Evolutionary conservation across 1,139 yeast genomes (phyloP).

Genomic region (Kluyveromyces sp.): DNA sequence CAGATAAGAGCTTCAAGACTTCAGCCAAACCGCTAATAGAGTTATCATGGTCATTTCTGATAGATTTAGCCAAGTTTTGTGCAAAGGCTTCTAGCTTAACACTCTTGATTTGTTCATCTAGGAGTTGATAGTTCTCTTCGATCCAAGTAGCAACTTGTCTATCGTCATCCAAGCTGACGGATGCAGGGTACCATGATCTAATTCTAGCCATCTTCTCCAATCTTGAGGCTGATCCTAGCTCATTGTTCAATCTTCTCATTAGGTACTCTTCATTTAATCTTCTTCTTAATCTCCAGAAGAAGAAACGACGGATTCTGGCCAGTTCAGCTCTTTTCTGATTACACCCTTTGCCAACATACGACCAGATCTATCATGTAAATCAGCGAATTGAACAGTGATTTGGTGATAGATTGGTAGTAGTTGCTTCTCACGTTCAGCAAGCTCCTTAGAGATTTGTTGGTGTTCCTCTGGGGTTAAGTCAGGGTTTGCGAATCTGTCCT

Average conservation of each 20-base stretch:
- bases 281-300: conserved; percentile 98
- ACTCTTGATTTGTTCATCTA: conserved; percentile 55
- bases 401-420: conserved; percentile 87
- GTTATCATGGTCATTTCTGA: conserved; percentile 48
- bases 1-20: conserved; percentile 49
- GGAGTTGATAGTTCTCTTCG: conserved; percentile 62
- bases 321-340: conserved; percentile 74
- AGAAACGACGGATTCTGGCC: conserved; percentile 90
- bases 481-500: conserved; percentile 47
- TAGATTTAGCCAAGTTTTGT: conserved; percentile 50
- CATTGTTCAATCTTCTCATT: conserved; percentile 64
- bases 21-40: conserved; percentile 55
- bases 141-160: conserved; percentile 78
- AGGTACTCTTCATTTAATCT: conserved; percentile 90
- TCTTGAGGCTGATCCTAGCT: conserved; percentile 53
- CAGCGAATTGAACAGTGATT: conserved; percentile 92
- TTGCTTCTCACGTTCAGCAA: conserved; percentile 70
- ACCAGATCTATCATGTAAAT: conserved; percentile 92
- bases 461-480: conserved; percentile 56
- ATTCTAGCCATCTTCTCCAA: conserved; percentile 80
- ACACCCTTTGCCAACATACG: conserved; percentile 96
- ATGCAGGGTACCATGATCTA: conserved; percentile 78
- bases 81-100: conserved; percentile 60
- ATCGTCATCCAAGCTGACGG: conserved; percentile 66
- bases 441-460: conserved; percentile 53